phyloP scores from a whole-genome alignment of 2,329 filamentous ascomycete species.

The Talaromyces marneffei region DNA sequence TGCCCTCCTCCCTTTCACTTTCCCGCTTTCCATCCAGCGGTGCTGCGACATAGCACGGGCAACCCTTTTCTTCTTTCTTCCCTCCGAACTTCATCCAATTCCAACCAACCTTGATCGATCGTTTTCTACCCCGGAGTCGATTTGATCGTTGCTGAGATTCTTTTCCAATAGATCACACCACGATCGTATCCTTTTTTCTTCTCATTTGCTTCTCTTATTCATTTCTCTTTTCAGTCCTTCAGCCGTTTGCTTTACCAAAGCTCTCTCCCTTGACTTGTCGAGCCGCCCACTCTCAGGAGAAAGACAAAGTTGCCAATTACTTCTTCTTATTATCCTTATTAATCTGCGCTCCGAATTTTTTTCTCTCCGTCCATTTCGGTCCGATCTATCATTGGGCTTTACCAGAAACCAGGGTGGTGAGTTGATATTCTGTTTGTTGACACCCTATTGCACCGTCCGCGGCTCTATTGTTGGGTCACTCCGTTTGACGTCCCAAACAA shows the following conservation, averaged over 20 bases:
- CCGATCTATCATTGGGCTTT: not conserved
- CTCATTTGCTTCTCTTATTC: not conserved
- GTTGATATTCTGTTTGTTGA: not conserved
- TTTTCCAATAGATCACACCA: not conserved
- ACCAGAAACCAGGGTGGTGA: slow-evolving; percentile 12
- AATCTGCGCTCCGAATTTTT: not conserved
- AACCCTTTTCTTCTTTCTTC: not conserved
- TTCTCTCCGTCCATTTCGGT: not conserved
- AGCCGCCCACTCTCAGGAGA: not conserved
- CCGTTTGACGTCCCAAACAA: not conserved
- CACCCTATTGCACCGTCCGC: not conserved
- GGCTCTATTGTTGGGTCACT: not conserved
- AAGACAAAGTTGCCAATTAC: not conserved
- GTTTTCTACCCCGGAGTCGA: slow-evolving; percentile 1
- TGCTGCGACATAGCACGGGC: not conserved
- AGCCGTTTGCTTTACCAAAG: not conserved
- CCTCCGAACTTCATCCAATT: not conserved
- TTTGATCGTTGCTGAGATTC: not conserved
- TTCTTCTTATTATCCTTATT: not conserved
- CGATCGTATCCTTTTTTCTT: not conserved
- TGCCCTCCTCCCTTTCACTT: not conserved
- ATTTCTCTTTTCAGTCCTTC: not conserved
- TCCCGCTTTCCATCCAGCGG: too few relatives aligned
- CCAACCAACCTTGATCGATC: not conserved
- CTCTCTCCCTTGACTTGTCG: not conserved